Base-by-base conservation (phyloP, 2,329 filamentous ascomycete species). In the Ilyonectria sp. region DNA sequence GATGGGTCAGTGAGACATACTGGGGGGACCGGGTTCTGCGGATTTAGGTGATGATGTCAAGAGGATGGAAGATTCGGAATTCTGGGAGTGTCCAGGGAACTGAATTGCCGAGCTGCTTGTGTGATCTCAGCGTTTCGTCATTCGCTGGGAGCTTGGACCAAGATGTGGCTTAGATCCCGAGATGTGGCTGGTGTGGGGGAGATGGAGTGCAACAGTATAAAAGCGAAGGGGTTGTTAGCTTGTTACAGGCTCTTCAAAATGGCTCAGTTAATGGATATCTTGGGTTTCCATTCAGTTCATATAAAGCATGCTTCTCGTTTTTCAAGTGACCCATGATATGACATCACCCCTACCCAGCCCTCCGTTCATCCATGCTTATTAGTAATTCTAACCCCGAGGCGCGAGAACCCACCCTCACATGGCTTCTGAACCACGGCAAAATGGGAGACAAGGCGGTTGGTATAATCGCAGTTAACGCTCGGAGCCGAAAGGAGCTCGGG, bases 111-210 rank as follows among this genome's bases (percentile, higher is more conserved):
- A 78, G 69, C 67, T 69, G 46, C 53, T 56, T 44, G 56, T 29
- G 47, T 26, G 60, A 67, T 74, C 68, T 75, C 75, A 76, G 68
- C 70, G 63, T 76, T 74, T 77, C 76, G 76, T 78, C 76, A 78
- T 72, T 66, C 60, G 65, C 60, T 21, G 49, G 68, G 68, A 73
- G 71, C 71, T 73, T 73, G 63, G 69, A 54, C 61, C 71, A 58
- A 10, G n/a, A 17, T 31, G 31, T 33, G 50, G 50, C 50, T 53
- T 31, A 23, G 7, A 35, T 35, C 31, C 33, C 50, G n/a, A 21
- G 50, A 5, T 59, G 65, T 60, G 65, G 65, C 68, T 68, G 52
- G 15, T 52, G 63, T 55, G 68, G 56, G 40, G 40, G 15, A 43
- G 40, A 43, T n/a, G 15, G 17, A n/a, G 6, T 33, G 7, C 11